Evolutionary conservation across 305 asterid genomes (phyloP), one percentile per base, ranked within the genome.

Genomic region (Fraxinus ornus): DNA sequence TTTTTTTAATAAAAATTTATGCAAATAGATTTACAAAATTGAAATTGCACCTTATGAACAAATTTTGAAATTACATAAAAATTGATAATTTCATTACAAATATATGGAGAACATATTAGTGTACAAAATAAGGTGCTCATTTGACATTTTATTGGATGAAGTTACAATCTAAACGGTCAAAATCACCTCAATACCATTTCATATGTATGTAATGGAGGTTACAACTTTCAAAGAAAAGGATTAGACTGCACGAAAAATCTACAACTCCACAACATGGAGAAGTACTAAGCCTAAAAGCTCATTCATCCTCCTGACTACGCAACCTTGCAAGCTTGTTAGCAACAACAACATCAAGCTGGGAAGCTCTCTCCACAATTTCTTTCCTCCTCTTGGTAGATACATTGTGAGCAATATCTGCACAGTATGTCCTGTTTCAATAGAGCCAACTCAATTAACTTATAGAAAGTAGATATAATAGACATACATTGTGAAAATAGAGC

Each of bases 241-340:
- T 47, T 35, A 66, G 41, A 76, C 7, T 12, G 52, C 55, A 44
- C 55, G 5, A 44, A 44, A 12, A 49, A 49, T 0, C 19, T 47
- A 13, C 3, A 19, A 17, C 30, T 60, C 70, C 28, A 60, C 2
- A 60, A 2, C 70, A 19, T 8, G 13, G 70, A 60, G 4, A 60
- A 7, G 70, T 21, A 19, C 22, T 0, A 21, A 60, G 30, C 26
- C 12, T 60, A n/a, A 28, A 36, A 44, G 76, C 83, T 89, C 85
- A 93, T 86, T 94, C 97, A 49, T 93, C 93, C 82, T 92, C 97
- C 79, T 91, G 97, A 89, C 94, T 88, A 57, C 89, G 91, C 84
- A 91, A 75, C 82, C 93, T 79, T 35, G 97, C 96, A 83, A 92
- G 92, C 88, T 85, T 90, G 95, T 90, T 93, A 4, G 95, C 88